Percentiles rank a stretch among this genome's conserved stretches.
Conservation (phyloP, 2,329 filamentous ascomycete species). For the Alternaria brassicicola region DNA sequence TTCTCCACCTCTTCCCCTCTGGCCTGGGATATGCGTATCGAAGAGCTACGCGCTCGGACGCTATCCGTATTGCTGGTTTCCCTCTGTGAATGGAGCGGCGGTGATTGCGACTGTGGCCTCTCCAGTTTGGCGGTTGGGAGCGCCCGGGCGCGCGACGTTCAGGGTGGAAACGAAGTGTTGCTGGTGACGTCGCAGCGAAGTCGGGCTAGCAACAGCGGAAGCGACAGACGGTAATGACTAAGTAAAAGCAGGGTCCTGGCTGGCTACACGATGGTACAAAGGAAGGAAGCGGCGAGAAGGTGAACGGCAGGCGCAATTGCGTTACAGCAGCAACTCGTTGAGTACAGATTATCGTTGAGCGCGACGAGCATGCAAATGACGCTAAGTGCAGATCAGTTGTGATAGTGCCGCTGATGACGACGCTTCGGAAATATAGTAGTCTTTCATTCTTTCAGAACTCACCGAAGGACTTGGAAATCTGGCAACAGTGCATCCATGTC, state of each 20-base stretch:
- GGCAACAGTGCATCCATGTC: not conserved
- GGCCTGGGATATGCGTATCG: conserved; percentile 41
- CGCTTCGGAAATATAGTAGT: conserved; percentile 8
- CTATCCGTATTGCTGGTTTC: conserved; percentile 33
- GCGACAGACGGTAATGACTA: conserved; percentile 8
- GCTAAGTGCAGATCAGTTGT: conserved; percentile 20
- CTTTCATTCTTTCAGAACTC: not conserved
- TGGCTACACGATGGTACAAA: not conserved
- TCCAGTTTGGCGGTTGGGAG: conserved; percentile 36
- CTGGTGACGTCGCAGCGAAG: conserved; percentile 11
- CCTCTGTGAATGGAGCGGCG: conserved; percentile 40
- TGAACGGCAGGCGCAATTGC: conserved; percentile 8
- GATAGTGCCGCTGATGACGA: conserved; percentile 30
- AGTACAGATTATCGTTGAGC: conserved; percentile 7
- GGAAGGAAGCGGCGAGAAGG: conserved; percentile 4
- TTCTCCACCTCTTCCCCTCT: conserved; percentile 35
- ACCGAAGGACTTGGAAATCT: not conserved
- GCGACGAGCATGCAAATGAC: conserved; percentile 19
- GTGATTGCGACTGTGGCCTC: conserved; percentile 28
- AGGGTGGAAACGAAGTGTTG: not conserved
- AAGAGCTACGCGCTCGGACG: conserved; percentile 40
- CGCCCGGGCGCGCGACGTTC: conserved; percentile 18
- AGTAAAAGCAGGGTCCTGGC: not conserved
- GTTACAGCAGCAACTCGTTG: conserved; percentile 3
- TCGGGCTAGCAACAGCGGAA: conserved; percentile 7